Base-by-base conservation (phyloP, 202 grass and related monocot genomes). In the Tripidium arundinaceum region DNA sequence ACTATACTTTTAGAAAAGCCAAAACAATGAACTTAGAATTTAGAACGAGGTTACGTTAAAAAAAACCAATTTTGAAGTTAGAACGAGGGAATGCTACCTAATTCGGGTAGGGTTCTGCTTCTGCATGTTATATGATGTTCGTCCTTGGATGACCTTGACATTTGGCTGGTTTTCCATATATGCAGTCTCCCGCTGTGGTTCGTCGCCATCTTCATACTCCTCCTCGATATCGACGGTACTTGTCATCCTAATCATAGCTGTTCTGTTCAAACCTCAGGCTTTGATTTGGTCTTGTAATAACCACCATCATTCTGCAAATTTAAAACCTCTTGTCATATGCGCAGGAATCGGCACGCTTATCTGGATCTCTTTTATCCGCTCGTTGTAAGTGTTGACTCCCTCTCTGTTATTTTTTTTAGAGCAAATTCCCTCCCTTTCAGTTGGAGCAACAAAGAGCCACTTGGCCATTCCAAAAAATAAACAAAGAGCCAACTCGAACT, bases 171-270 rank as follows among this genome's bases (percentile, higher is more conserved):
- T 70, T 54, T 39, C 59, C 50, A 1, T 24, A 11, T 57, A 3
- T 54, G 67, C 82, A 94, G 92, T 62, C 78, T 82, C 41, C 86
- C 89, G 19, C 71, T 94, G 71, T 94, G 89, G 92, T 65, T 87
- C 25, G 62, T 89, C 12, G 92, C 92, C 8, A 86, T 92, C 45
- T 25, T 94, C 54, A 83, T 77, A 18, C 87, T 94, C 46, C 61
- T 94, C 9, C 37, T 94, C n/a, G 85, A 94, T 4, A 74, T 92
- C 24, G 0, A 41, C 0, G 89, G 89, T 89, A 72, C 8, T 18
- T 49, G 19, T 4, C 24, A 5, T 37, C 12, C 25, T 31, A 26
- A 1, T 19, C 58, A 13, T 61, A 27, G 24, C 25, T 67, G 18
- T 2, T 58, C 21, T 58, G 21, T 25, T 58, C n/a, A n/a, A n/a